These are phyloP conservation scores for Podospora comata DNA, from an alignment of 495 filamentous ascomycete genomes.

Conservation along the genomic window DNA sequence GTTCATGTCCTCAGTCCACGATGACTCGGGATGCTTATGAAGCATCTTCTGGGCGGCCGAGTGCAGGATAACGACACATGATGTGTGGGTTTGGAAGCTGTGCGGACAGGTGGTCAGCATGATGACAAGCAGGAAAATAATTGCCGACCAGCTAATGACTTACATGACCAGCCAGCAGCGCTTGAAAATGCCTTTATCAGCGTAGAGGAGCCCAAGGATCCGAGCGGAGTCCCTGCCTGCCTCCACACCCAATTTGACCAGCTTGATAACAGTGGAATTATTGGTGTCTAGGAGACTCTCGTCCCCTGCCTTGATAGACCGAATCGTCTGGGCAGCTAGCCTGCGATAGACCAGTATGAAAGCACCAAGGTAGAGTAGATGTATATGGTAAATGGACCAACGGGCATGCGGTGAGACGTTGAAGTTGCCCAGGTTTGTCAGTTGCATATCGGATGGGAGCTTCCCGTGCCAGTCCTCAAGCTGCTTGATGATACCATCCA, in stretches of 20 bases:
- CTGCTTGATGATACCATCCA: slow-evolving; percentile 25
- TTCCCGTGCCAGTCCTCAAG: slow-evolving; percentile 27
- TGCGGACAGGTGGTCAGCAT: background rate
- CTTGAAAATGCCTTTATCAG: slow-evolving; percentile 30
- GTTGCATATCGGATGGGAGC: slow-evolving; percentile 23
- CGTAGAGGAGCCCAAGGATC: slow-evolving; percentile 27
- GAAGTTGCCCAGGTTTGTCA: slow-evolving; percentile 16
- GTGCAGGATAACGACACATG: slow-evolving; percentile 32
- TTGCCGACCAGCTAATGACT: background rate
- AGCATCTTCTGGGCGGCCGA: slow-evolving; percentile 30
- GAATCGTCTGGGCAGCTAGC: slow-evolving; percentile 27
- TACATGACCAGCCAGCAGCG: slow-evolving; percentile 38
- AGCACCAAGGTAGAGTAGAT: slow-evolving; percentile 35
- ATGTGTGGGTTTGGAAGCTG: slow-evolving; percentile 35
- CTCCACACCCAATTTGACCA: slow-evolving; percentile 22
- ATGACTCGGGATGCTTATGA: slow-evolving; percentile 21
- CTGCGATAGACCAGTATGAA: slow-evolving; percentile 36
- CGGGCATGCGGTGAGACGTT: slow-evolving; percentile 17
- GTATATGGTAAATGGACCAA: slow-evolving; percentile 33
- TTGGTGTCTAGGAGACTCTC: background rate
- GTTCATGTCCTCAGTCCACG: slow-evolving; percentile 28
- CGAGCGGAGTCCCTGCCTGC: slow-evolving; percentile 30
- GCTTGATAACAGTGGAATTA: slow-evolving; percentile 12
- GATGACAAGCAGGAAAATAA: background rate
- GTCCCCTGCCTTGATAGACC: background rate